Evolutionary conservation across 805 yeast genomes (phyloP), one percentile per base, ranked within the genome.

Genomic region (Suhomyces tanzawaensis): DNA sequence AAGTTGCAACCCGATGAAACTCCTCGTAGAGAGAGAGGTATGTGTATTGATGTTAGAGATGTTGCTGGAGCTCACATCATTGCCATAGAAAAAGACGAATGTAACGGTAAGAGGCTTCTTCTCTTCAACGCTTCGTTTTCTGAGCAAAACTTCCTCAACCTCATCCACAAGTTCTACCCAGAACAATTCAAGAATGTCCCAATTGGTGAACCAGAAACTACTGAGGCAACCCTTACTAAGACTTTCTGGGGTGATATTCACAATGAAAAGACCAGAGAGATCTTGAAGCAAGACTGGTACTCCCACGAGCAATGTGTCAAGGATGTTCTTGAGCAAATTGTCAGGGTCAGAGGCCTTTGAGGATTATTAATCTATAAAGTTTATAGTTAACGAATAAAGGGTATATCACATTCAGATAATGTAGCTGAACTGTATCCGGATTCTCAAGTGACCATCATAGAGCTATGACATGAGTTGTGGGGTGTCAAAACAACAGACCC

Each of bases 61-160:
- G 76, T 72, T 17, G 76, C 76, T 8, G 46, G 45, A 31, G 66
- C 74, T 14, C 78, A 72, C 49, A 40, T 71, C n/a, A 47, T 55
- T 22, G 73, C 72, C 3, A 53, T 69, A 43, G 67, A 62, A 42
- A 51, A 50, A 26, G 50, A 52, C 5, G 49, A 48, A 24, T 33
- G 41, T n/a, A 21, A 15, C 12, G 36, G 39, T 13, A 19, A 40
- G 27, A 34, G 52, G 15, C 45, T 56, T 11, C 36, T 45, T 18
- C 38, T 53, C 39, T 34, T 40, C 21, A 39, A 41, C 25, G 56
- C 42, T 7, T 21, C 39, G 11, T 54, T 50, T 33, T 25, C 42
- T 15, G 42, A 37, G 30, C 62, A 60, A 34, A 49, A 41, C 24
- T 41, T 62, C 19, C 41, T 51, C 29, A 57, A 60, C 37, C 46